Evolutionary conservation across 768 basidiomycete genomes (phyloP).

Genomic region (Tylopilus sp.): DNA sequence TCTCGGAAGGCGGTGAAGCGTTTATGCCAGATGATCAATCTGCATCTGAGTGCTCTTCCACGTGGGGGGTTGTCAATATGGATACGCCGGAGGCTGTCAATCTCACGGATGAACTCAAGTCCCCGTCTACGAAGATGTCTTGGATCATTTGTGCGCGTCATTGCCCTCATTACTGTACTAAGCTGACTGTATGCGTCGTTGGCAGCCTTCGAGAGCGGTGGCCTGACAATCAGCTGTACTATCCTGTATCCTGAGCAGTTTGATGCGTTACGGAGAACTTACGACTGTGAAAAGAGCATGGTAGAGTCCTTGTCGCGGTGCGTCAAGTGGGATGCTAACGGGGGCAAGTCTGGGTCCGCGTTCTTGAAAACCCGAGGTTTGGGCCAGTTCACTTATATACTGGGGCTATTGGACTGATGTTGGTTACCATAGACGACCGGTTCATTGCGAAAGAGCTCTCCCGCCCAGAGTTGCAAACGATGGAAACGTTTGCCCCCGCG

Average conservation of each 20-base stretch:
- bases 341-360: constrained; percentile 95
- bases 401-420: neutral
- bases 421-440: constrained; percentile 74
- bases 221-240: constrained; percentile 87
- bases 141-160: constrained; percentile 71
- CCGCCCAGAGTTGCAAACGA: constrained; percentile 83
- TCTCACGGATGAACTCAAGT: constrained; percentile 72
- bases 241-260: constrained; percentile 97
- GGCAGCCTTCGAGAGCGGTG: constrained; percentile 85
- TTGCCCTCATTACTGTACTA: neutral
- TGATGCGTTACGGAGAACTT: constrained; percentile 86
- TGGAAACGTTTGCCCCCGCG: constrained; percentile 95
- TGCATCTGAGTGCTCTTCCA: constrained; percentile 77
- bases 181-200: constrained; percentile 5
- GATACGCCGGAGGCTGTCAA: constrained; percentile 63
- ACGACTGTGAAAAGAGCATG: constrained; percentile 92
- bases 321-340: constrained; percentile 92
- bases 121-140: constrained; percentile 74
- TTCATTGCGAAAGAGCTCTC: constrained; percentile 99
- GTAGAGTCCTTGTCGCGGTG: constrained; percentile 92
- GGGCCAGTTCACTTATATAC: constrained; percentile 10
- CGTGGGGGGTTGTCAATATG: constrained; percentile 90
- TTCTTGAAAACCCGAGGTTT: constrained; percentile 93
- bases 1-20: constrained; percentile 68
- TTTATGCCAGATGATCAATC: constrained; percentile 94